These are phyloP conservation scores for Chlamydomonas asymmetrica DNA, from an alignment of 139 green algal species.

Conservation along the genomic window DNA sequence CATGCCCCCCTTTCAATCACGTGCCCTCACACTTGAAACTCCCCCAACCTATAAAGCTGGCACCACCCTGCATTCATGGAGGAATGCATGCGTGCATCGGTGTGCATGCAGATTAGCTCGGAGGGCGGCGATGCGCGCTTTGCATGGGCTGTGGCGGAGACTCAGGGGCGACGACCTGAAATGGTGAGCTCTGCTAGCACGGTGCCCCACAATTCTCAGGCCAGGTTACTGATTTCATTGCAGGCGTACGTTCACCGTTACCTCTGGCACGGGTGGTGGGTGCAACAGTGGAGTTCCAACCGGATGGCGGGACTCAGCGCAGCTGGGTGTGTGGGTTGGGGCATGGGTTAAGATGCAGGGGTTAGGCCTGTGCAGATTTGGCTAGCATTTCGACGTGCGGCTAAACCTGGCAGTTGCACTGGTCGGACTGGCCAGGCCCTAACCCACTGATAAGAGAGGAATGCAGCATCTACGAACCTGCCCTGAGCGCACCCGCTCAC, in stretches of 20 bases:
- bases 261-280: no score
- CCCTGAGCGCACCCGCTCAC: neutral
- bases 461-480: neutral
- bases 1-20: no score
- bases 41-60: no score
- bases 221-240: neutral
- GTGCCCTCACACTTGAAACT: no score
- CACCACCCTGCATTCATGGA: neutral
- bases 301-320: neutral
- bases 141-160: conserved; percentile 14
- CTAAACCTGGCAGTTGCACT: neutral
- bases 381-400: neutral
- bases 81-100: neutral
- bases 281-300: no score
- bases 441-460: neutral
- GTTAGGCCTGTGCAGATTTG: neutral
- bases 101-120: neutral
- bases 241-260: neutral
- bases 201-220: neutral
- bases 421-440: neutral
- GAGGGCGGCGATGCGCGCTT: conserved; percentile 7
- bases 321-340: neutral
- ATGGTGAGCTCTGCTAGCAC: conserved; percentile 1
- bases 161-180: conserved; percentile 7
- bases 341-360: neutral